Conservation (phyloP, 768 basidiomycete species). For the Suillus clintonianus region DNA sequence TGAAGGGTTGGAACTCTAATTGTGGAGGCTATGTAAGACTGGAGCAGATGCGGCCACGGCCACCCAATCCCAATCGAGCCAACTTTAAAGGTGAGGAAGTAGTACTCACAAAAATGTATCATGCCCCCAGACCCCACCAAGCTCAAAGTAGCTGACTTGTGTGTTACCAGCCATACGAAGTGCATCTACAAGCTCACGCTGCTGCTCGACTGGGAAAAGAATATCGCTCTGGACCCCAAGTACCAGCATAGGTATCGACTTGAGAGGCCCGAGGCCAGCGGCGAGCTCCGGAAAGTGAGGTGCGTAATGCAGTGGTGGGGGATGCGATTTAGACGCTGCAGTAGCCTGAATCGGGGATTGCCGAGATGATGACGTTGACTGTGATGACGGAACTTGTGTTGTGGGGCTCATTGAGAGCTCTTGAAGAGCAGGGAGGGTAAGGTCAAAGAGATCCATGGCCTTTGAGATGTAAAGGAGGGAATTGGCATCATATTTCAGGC, state of each 20-base stretch:
- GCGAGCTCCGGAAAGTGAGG: conserved; percentile 78
- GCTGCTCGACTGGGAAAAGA: conserved; percentile 95
- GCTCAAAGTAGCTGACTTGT: conserved; percentile 91
- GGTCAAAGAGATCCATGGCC: conserved; percentile 99
- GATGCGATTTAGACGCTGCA: conserved; percentile 69
- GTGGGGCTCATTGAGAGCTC: conserved; percentile 57
- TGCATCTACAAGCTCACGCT: conserved; percentile 92
- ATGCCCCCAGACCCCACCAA: conserved; percentile 99
- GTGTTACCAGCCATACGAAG: conserved; percentile 87
- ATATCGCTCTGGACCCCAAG: conserved; percentile 97
- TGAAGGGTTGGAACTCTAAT: background rate
- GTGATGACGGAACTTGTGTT: conserved; percentile 19
- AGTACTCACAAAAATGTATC: conserved; percentile 88
- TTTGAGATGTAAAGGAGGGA: conserved; percentile 98
- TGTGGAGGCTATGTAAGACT: background rate
- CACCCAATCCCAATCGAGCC: background rate
- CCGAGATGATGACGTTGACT: conserved; percentile 16
- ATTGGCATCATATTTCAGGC: conserved; percentile 98
- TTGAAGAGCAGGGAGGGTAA: conserved; percentile 76
- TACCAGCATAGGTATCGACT: conserved; percentile 77
- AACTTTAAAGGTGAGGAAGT: conserved; percentile 4
- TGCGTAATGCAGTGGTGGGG: conserved; percentile 70
- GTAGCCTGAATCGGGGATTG: conserved; percentile 25
- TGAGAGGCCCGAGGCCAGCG: conserved; percentile 73
- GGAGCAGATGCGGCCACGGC: background rate